Evolutionary conservation across 257 asterid species (phyloP).

Genomic region (Verbascum thapsus): DNA sequence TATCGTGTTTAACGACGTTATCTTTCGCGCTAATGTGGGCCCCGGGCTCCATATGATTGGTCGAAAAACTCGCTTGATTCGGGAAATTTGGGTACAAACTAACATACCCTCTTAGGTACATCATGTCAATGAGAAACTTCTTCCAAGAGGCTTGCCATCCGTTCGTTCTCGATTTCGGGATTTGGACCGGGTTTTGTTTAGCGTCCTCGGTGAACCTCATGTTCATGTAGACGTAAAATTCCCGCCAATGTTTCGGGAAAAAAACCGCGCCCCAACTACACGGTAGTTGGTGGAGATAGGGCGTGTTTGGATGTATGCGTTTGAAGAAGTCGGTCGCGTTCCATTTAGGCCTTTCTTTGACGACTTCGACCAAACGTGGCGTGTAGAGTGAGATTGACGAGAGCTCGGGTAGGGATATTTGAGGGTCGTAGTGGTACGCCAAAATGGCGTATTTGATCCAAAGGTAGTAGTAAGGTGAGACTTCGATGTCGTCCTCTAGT

Average conservation of each 20-base stretch:
- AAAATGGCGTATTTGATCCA: conserved; percentile 88
- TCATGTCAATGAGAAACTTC: conserved; percentile 91
- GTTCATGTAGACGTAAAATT: conserved; percentile 93
- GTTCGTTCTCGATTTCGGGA: conserved; percentile 90
- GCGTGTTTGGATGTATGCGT: conserved; percentile 81
- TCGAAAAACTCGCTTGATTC: conserved; percentile 85
- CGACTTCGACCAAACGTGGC: conserved; percentile 87
- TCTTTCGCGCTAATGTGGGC: conserved; percentile 90
- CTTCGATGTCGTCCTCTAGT: conserved; percentile 93
- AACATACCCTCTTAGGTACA: conserved; percentile 89
- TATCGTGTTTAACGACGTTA: conserved; percentile 72
- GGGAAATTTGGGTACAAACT: conserved; percentile 90
- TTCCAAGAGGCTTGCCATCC: conserved; percentile 99
- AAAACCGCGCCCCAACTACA: conserved; percentile 98
- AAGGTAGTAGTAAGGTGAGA: conserved; percentile 83
- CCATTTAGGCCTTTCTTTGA: conserved; percentile 95
- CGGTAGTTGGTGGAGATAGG: conserved; percentile 92
- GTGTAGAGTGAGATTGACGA: conserved; percentile 90
- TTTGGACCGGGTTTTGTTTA: conserved; percentile 85
- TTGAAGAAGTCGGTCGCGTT: conserved; percentile 79
- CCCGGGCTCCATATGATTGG: conserved; percentile 97
- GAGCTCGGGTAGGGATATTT: conserved; percentile 77
- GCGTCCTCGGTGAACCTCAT: conserved; percentile 85
- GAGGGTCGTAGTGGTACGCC: conserved; percentile 93
- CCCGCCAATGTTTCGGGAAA: conserved; percentile 94